Percentiles rank a stretch among this genome's conserved stretches.
phyloP scores from a whole-genome alignment of 768 basidiomycete genomes.

The Podaxis sp. region DNA sequence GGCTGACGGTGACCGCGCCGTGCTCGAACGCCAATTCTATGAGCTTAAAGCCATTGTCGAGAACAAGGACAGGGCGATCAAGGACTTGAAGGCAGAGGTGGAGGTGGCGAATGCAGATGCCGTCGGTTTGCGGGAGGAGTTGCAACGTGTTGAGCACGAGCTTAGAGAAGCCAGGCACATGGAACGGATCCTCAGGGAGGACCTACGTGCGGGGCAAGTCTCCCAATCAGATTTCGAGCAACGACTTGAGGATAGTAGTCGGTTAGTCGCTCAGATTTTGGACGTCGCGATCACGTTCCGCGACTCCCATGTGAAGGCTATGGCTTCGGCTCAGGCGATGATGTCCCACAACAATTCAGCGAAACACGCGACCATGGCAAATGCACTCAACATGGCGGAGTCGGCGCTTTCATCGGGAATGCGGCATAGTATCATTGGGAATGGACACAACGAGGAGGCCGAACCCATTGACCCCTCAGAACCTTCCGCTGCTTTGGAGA shows the following conservation, averaged over 20 bases:
- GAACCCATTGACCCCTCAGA: conserved; percentile 77
- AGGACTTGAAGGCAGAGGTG: conserved; percentile 54
- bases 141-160: conserved; percentile 67
- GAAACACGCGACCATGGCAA: conserved; percentile 34
- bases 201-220: conserved; percentile 63
- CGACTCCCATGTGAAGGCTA: conserved; percentile 69
- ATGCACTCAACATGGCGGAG: conserved; percentile 33
- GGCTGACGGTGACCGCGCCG: conserved; percentile 90
- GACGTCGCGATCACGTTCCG: conserved; percentile 78
- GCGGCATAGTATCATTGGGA: conserved; percentile 31
- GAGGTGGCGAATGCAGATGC: conserved; percentile 68
- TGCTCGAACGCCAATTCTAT: conserved; percentile 83
- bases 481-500: conserved; percentile 62
- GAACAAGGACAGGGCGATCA: conserved; percentile 54
- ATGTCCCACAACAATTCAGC: conserved; percentile 46
- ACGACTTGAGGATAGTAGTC: conserved; percentile 56
- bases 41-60: conserved; percentile 66
- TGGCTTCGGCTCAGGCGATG: conserved; percentile 58
- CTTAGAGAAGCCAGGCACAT: conserved; percentile 61
- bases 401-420: conserved; percentile 45
- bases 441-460: conserved; percentile 36
- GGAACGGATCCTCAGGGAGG: conserved; percentile 69
- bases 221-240: conserved; percentile 69
- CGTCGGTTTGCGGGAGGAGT: conserved; percentile 64
- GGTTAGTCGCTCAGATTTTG: conserved; percentile 77